Percentiles rank a stretch among this genome's conserved stretches.
phyloP scores from a whole-genome alignment of 306 rosid genomes.

The Trichosanthes cucumerina region DNA sequence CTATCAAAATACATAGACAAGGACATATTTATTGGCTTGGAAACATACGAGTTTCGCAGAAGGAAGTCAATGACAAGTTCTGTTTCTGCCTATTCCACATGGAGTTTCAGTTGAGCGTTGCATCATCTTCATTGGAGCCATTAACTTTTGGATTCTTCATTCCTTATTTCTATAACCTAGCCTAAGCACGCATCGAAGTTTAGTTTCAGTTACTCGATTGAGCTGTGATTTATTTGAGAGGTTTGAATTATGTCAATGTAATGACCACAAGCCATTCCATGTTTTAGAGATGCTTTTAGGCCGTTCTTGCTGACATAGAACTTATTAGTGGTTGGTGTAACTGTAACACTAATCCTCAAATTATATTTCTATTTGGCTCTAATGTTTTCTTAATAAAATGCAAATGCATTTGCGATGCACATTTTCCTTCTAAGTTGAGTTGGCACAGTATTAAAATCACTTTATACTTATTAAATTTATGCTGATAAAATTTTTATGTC shows the following conservation, averaged over 20 bases:
- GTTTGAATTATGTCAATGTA: not conserved
- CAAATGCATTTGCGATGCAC: not conserved
- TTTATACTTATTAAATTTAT: not conserved
- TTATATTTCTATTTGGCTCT: not conserved
- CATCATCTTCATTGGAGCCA: not conserved
- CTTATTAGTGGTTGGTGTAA: not conserved
- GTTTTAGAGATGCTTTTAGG: not conserved
- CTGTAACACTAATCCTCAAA: not conserved
- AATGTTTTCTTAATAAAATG: not conserved
- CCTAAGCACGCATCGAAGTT: not conserved
- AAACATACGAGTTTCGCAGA: not conserved
- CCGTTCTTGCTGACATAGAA: not conserved
- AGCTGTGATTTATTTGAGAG: not conserved
- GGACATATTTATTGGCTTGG: not conserved
- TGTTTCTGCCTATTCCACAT: not conserved
- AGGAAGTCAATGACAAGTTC: not conserved
- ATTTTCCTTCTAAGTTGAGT: slow-evolving; percentile 1
- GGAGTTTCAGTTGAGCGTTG: not conserved
- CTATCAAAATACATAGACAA: not conserved
- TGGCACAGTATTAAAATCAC: not conserved
- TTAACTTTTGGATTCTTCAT: not conserved
- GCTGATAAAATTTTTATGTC: not conserved
- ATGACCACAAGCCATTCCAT: not conserved
- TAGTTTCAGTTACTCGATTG: not conserved
- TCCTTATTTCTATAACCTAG: not conserved